These are phyloP conservation scores for Coriolopsis trogii DNA, from an alignment of 1,284 basidiomycete genomes.

Conservation along the genomic window DNA sequence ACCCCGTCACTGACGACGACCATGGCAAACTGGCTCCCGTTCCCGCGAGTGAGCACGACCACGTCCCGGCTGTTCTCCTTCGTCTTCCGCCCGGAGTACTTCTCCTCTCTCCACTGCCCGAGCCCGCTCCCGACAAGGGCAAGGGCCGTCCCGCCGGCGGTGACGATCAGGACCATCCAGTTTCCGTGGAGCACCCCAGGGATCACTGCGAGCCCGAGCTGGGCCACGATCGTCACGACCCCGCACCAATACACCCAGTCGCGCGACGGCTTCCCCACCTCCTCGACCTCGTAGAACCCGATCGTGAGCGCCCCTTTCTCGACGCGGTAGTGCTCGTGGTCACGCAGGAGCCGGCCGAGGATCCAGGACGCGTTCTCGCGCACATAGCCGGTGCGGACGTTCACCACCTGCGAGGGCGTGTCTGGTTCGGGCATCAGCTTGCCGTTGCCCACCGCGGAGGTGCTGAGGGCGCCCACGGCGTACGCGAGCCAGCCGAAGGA, in stretches of 20 bases:
- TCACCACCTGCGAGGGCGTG: slow-evolving; percentile 29
- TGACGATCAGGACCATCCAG: slow-evolving; percentile 35
- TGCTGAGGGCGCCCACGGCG: slow-evolving; percentile 33
- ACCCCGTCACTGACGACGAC: slow-evolving; percentile 33
- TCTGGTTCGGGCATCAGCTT: slow-evolving; percentile 36
- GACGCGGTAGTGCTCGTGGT: slow-evolving; percentile 24
- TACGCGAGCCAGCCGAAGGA: slow-evolving; percentile 44
- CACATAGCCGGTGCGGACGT: slow-evolving; percentile 30
- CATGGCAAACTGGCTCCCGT: slow-evolving; percentile 33
- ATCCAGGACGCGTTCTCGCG: slow-evolving; percentile 36
- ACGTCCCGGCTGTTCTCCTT: slow-evolving; percentile 23
- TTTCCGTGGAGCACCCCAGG: slow-evolving; percentile 29
- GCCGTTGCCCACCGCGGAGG: slow-evolving; percentile 32
- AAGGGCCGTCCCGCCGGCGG: slow-evolving; percentile 32
- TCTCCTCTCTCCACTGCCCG: slow-evolving; percentile 37
- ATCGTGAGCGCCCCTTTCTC: slow-evolving; percentile 25
- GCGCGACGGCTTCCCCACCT: slow-evolving; percentile 25
- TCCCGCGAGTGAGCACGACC: slow-evolving; percentile 35
- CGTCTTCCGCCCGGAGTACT: slow-evolving; percentile 30
- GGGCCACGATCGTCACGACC: slow-evolving; percentile 28
- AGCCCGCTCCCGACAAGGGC: slow-evolving; percentile 29
- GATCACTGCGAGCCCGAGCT: slow-evolving; percentile 33
- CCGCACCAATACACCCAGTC: slow-evolving; percentile 36
- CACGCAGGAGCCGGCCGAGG: slow-evolving; percentile 35
- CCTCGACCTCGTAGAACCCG: slow-evolving; percentile 24